These are phyloP conservation scores for Leccinum proximum DNA, from an alignment of 1,284 basidiomycete genomes.

Conservation along the genomic window DNA sequence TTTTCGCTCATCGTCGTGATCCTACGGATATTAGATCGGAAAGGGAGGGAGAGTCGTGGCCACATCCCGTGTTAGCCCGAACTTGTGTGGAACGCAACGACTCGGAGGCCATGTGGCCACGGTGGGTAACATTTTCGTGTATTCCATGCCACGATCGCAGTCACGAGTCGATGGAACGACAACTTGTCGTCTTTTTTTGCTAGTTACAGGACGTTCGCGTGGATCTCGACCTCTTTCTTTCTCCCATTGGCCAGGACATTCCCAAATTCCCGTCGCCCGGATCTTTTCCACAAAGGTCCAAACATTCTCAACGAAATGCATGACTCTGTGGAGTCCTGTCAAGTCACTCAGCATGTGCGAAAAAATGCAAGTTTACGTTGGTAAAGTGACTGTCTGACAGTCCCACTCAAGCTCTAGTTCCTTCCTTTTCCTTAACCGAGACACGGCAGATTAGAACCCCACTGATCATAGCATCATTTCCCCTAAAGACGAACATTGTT, in stretches of 20 bases:
- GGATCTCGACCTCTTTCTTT: too few species aligned
- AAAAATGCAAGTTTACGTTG: slow-evolving; percentile 9
- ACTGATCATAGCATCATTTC: slow-evolving; percentile 6
- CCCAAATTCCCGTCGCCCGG: slow-evolving; percentile 20
- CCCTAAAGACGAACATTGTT: slow-evolving; percentile 24
- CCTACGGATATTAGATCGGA: slow-evolving; percentile 1
- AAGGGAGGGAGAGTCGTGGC: slow-evolving; percentile 3
- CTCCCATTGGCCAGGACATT: slow-evolving; percentile 20
- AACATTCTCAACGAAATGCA: slow-evolving; percentile 8
- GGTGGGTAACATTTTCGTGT: slow-evolving; percentile 1
- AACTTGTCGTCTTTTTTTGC: neutral
- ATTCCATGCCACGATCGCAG: slow-evolving; percentile 7
- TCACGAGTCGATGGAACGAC: neutral
- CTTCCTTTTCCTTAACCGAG: slow-evolving; percentile 22
- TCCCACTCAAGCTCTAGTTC: slow-evolving; percentile 6
- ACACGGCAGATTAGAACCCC: slow-evolving; percentile 17
- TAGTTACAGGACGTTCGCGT: neutral
- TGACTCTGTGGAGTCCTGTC: slow-evolving; percentile 5
- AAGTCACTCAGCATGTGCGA: neutral
- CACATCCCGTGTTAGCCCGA: neutral
- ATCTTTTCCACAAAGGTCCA: slow-evolving; percentile 17
- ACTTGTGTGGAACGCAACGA: slow-evolving; percentile 9
- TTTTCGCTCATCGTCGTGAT: slow-evolving; percentile 28
- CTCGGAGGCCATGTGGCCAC: slow-evolving; percentile 9
- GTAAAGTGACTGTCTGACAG: slow-evolving; percentile 10